phyloP scores from a whole-genome alignment of 2,329 filamentous ascomycete genomes.

The Akanthomyces dipterigenus region DNA sequence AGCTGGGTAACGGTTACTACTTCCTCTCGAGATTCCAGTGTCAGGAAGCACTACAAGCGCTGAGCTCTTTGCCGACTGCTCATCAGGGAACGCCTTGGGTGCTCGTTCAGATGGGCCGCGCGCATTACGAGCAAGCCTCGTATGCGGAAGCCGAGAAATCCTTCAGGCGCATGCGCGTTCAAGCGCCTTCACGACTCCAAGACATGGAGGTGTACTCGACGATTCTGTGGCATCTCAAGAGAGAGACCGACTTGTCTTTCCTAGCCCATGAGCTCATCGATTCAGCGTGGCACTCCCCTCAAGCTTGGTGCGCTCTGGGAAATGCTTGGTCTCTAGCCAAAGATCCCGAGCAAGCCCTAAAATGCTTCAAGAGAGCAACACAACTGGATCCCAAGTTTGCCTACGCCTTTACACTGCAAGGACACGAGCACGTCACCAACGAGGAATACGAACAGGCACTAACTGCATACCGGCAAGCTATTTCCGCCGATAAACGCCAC shows the following conservation, averaged over 20 bases:
- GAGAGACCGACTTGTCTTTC: slow-evolving; percentile 85
- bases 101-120: slow-evolving; percentile 80
- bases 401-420: slow-evolving; percentile 92
- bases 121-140: slow-evolving; percentile 82
- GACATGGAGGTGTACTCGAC: slow-evolving; percentile 99
- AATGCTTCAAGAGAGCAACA: slow-evolving; percentile 90
- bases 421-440: slow-evolving; percentile 90
- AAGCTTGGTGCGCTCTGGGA: slow-evolving; percentile 92
- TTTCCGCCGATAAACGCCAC: slow-evolving; percentile 79
- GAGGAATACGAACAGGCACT: slow-evolving; percentile 97
- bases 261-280: slow-evolving; percentile 87
- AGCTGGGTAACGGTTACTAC: slow-evolving; percentile 74
- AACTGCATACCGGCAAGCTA: slow-evolving; percentile 76
- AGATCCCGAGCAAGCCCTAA: slow-evolving; percentile 89
- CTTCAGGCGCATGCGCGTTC: slow-evolving; percentile 70
- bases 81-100: slow-evolving; percentile 94
- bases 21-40: slow-evolving; percentile 73
- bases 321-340: slow-evolving; percentile 90
- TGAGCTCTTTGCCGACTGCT: slow-evolving; percentile 59
- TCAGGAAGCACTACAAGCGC: slow-evolving; percentile 66
- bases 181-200: slow-evolving; percentile 76
- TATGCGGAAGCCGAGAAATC: slow-evolving; percentile 83
- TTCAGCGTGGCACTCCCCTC: slow-evolving; percentile 77
- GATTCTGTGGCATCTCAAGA: slow-evolving; percentile 95
- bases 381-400: slow-evolving; percentile 86